phyloP scores from a whole-genome alignment of 2,329 filamentous ascomycete species.

The Aspergillus sojae region DNA sequence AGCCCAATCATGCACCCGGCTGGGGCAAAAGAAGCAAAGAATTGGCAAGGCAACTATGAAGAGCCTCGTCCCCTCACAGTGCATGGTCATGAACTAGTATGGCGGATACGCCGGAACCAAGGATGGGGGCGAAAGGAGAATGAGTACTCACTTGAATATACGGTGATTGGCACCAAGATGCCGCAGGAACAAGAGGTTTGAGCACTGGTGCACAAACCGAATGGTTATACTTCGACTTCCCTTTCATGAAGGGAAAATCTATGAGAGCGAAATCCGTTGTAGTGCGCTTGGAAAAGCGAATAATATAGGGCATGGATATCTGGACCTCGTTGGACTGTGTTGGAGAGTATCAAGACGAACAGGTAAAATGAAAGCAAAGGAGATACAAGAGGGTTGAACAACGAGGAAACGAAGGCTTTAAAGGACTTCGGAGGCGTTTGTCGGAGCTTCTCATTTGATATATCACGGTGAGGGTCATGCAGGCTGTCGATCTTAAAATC shows the following conservation, averaged over 20 bases:
- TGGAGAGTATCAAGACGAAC: slow-evolving; percentile 4
- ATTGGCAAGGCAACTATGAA: slow-evolving; percentile 6
- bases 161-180: not conserved
- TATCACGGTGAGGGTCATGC: slow-evolving; percentile 48
- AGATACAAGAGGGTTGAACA: slow-evolving; percentile 14
- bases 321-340: not conserved
- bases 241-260: slow-evolving; percentile 3
- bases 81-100: not conserved
- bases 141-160: slow-evolving; percentile 8
- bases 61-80: slow-evolving; percentile 11
- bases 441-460: slow-evolving; percentile 49
- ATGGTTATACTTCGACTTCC: not conserved
- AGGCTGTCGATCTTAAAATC: slow-evolving; percentile 47
- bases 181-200: slow-evolving; percentile 11
- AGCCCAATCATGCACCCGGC: slow-evolving; percentile 3
- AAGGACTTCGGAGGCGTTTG: slow-evolving; percentile 36
- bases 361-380: slow-evolving; percentile 11
- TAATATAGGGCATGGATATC: slow-evolving; percentile 5
- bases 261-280: not conserved
- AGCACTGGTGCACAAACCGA: slow-evolving; percentile 4
- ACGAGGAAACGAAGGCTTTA: slow-evolving; percentile 38
- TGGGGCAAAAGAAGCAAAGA: slow-evolving; percentile 13
- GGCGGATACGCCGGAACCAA: slow-evolving; percentile 1
- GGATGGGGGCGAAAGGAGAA: not conserved
- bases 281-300: not conserved